Evolutionary conservation across 352 stramenopile species (phyloP), one percentile per base, ranked within the genome.

Genomic region (Pythium dissimile): DNA sequence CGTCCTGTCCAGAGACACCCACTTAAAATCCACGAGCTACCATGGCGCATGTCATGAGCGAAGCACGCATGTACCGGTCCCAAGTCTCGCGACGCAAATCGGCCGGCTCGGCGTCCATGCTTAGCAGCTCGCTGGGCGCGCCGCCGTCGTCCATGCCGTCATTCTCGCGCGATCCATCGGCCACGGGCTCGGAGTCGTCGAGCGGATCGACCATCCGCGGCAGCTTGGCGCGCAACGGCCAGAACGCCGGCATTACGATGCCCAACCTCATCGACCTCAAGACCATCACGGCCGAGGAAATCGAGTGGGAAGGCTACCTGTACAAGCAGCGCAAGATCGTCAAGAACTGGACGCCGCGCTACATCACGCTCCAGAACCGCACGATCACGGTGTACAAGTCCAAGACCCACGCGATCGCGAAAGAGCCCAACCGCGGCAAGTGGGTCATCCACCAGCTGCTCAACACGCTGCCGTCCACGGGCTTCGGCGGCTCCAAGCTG

Each of bases 311-410:
- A 57, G 85, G 85, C 2, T 95, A 95, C 56, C 55, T 95, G 13
- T 95, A 93, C 73, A 95, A 95, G 69, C 85, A 95, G 62, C 81
- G 83, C 60, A 92, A 93, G 71, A 82, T 95, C 57, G 85, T 95
- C 49, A 93, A 93, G 74, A 92, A 81, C 72, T 95, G 85, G 85
- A 92, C 79, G 41, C 83, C 81, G 38, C 80, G 85, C 2, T 95
- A 95, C 67, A 89, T 93, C 48, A 95, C 83, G 62, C 66, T 95
- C 31, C 75, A 91, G 67, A 89, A 91, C 65, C 72, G 79, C 46
- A 88, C 80, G 9, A 54, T 93, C 31, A 85, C 83, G 10, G 80
- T 92, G 30, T 95, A 93, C 77, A 93, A 92, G 72, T 85, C 73
- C 65, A 94, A 94, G 67, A 86, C 85, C 26, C 85, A 95, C 31